Evolutionary conservation across 495 filamentous ascomycete genomes (phyloP), one percentile per base, ranked within the genome.

Genomic region (Neurospora tetraspora): DNA sequence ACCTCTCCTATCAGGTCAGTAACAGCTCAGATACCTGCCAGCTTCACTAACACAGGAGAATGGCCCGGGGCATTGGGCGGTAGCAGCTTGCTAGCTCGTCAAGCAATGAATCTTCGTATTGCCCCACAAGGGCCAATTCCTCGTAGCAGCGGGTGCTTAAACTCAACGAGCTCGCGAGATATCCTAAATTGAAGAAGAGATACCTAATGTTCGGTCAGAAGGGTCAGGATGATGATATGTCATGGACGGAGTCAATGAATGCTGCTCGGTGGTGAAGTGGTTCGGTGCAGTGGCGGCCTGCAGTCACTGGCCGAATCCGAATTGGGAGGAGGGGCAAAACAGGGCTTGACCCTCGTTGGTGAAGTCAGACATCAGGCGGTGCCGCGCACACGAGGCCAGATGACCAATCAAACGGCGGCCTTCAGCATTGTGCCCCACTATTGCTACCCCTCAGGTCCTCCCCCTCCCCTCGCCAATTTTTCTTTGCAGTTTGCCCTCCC

Each of bases 331-430:
- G 78, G 77, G 78, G 77, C 78, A 79, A 77, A 78, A 74, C 78
- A 79, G 78, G 78, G 78, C 78, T 79, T 80, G 78, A 78, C 78
- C 78, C 76, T 80, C 78, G 69, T 71, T 71, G 69, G 71, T 71
- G 69, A 59, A 74, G 76, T 76, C 73, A 70, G 53, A 65, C 72
- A 78, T 77, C 78, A 78, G 76, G 72, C 76, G 75, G 40, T 27
- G 53, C 47, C 70, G 72, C 75, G 76, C 77, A 78, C 76, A 79
- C 76, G 73, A 73, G 38, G 45, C 12, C 69, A 14, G 39, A 72
- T 53, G 72, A 72, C 74, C 76, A 78, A 78, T 77, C 71, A 75
- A 77, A 74, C 70, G 74, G 73, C 74, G 31, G 38, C 42, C 72
- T 71, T 72, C 27, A 73, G 72, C 59, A 71, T 23, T 38, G 14